Evolutionary conservation across 257 asterid species (phyloP), one percentile per base, ranked within the genome.

Genomic region (Nyctanthes arbortristis): DNA sequence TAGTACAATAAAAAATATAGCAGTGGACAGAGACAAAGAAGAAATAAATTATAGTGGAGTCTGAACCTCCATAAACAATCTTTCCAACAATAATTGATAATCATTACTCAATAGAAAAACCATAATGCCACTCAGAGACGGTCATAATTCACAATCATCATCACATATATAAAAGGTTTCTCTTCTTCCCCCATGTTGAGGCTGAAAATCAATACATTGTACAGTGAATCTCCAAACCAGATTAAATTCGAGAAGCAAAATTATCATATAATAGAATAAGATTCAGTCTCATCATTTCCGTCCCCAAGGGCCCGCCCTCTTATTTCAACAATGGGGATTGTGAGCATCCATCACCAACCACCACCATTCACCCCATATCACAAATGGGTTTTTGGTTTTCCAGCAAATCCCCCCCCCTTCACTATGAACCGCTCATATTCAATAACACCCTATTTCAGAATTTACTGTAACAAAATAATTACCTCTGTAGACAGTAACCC

Each of bases 341-440:
- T 79, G 85, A 77, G 58, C 79, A 78, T 77, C 84, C 92, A 75
- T 79, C 84, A 81, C 79, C 82, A 82, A 81, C 85, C 72, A 82
- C 85, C 78, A 80, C 84, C 78, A 78, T 74, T 75, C 68, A 72
- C 71, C 74, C 66, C 75, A 75, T 71, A 80, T 66, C 74, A 76
- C 73, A 72, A 71, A 61, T 73, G 54, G 75, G 83, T 75, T 60
- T 67, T 68, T 73, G 54, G 75, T 82, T 75, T 60, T 67, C 66
- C 71, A 55, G 82, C 76, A 79, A 74, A 84, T 85, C 75, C 76
- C 75, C 79, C 81, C 73, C 73, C 74, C 76, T 75, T 61, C 74
- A 63, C 73, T 75, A 73, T 78, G 57, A 80, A 57, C 73, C 73
- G 58, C 72, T 76, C 68, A 74, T 61, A 74, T 70, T 68, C 69